These are phyloP conservation scores for Clarireedia monteithiana DNA, from an alignment of 2,329 filamentous ascomycete species.

Conservation along the genomic window DNA sequence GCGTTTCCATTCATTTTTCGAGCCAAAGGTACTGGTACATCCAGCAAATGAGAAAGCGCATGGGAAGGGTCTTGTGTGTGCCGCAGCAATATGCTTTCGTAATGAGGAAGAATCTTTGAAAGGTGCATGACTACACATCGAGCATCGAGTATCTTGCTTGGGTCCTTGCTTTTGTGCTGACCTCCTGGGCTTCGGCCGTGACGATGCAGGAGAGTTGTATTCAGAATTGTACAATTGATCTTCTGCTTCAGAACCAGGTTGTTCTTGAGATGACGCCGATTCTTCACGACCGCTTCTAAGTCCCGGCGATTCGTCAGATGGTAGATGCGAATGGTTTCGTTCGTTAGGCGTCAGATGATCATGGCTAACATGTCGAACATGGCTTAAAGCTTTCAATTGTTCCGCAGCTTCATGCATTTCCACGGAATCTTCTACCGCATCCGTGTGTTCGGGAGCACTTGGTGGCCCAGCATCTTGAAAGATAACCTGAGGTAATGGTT, in stretches of 20 bases:
- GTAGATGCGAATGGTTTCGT: conserved; percentile 28
- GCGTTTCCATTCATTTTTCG: conserved; percentile 97
- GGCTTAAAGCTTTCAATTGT: conserved; percentile 57
- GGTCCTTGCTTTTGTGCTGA: conserved; percentile 30
- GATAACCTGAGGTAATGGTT: conserved; percentile 20
- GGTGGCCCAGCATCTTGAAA: conserved; percentile 22
- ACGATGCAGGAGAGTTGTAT: conserved; percentile 28
- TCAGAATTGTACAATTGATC: conserved; percentile 31
- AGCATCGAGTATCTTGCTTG: conserved; percentile 55
- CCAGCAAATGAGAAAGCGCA: conserved; percentile 83
- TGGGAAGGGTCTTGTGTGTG: conserved; percentile 66
- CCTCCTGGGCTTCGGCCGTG: conserved; percentile 26
- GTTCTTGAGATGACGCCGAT: conserved; percentile 33
- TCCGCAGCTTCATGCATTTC: conserved; percentile 64
- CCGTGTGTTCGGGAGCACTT: conserved; percentile 31
- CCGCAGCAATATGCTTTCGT: conserved; percentile 59
- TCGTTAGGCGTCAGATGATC: conserved; percentile 30
- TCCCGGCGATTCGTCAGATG: conserved; percentile 26
- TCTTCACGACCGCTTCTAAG: conserved; percentile 34
- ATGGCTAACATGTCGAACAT: conserved; percentile 49
- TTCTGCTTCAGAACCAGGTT: conserved; percentile 34
- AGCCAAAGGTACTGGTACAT: conserved; percentile 75
- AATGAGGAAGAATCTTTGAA: conserved; percentile 61
- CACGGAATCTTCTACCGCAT: conserved; percentile 53
- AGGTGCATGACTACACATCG: conserved; percentile 53